A percentile compares a stretch with the other conserved stretches of the same genome.
phyloP scores from a whole-genome alignment of 768 basidiomycete genomes.

The Strobilomyces echinocephalus region DNA sequence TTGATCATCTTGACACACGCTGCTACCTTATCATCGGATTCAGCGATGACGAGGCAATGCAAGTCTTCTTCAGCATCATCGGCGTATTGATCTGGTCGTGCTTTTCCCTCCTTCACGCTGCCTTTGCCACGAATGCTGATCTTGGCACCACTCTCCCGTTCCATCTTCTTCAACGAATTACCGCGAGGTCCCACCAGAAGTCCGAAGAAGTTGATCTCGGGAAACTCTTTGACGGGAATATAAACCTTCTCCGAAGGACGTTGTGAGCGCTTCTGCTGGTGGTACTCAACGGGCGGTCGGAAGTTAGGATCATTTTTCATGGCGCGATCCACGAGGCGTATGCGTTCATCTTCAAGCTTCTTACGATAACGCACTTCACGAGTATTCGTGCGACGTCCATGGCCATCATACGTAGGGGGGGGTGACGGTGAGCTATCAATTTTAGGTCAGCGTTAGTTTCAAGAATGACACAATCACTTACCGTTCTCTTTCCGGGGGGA shows the following conservation, averaged over 20 bases:
- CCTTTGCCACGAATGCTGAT: conserved; percentile 98
- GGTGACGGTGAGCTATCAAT: conserved; percentile 82
- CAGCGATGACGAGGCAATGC: conserved; percentile 94
- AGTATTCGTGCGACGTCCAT: conserved; percentile 97
- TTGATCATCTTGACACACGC: conserved; percentile 94
- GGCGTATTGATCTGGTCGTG: conserved; percentile 87
- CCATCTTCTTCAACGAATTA: conserved; percentile 99
- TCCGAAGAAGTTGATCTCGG: conserved; percentile 99
- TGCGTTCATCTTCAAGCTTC: conserved; percentile 89
- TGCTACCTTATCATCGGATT: conserved; percentile 86
- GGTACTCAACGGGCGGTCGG: conserved; percentile 94
- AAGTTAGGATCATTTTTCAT: conserved; percentile 98
- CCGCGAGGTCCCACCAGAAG: conserved; percentile 96
- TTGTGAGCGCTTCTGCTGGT: conserved; percentile 89
- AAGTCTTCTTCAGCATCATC: conserved; percentile 99
- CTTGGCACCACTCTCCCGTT: conserved; percentile 94
- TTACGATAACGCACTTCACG: conserved; percentile 98
- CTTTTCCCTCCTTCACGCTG: conserved; percentile 98
- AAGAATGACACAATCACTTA: conserved; percentile 21
- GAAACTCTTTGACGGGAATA: conserved; percentile 99
- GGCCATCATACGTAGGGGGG: conserved; percentile 94
- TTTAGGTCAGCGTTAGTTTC: conserved; percentile 11
- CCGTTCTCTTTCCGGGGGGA: conserved; percentile 95
- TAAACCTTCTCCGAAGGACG: conserved; percentile 98
- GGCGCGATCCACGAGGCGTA: conserved; percentile 88